Evolutionary conservation across 2,329 filamentous ascomycete species (phyloP), one percentile per base, ranked within the genome.

Genomic region (Colletotrichum lupini): DNA sequence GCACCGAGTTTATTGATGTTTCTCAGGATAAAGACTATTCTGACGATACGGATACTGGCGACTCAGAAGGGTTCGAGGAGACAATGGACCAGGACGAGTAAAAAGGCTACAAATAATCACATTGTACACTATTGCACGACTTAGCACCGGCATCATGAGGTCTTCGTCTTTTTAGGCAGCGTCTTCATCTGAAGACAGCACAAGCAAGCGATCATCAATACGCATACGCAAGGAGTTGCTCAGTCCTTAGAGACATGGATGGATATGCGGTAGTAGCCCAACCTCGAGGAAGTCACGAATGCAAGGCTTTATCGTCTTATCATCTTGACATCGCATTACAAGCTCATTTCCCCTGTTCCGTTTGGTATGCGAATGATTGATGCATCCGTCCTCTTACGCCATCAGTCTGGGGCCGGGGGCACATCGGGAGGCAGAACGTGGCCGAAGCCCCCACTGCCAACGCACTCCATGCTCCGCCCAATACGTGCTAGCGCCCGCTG

Each of bases 61-160:
- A 74, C 53, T 74, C 72, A 4, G 72, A 74, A 28, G 68, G 62
- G 1, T 74, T 74, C n/a, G 72, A 74, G 22, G 72, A 74, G n/a
- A 68, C 57, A 1, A 74, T 72, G 63, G 72, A 74, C 32, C 63
- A 73, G 19, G 70, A 70, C 19, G 70, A 73, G 35, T 62, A 57
- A 16, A 49, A 9, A 56, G 7, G 9, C 24, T 7, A 28, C 2
- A 14, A 5, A 57, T 8, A 16, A 32, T 4, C 5, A 61, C 26
- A 28, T 14, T 73, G 67, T 61, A 57, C n/a, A 59, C 19, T 35
- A 70, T 46, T 30, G 55, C 42, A 30, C 52, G 14, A 9, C 24
- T 32, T n/a, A 7, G 11, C n/a, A 62, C 12, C 3, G 9, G 30
- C 28, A 30, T 12, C 24, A 62, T 2, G 59, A 32, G 26, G 8